Evolutionary conservation across 352 stramenopile genomes (phyloP).

Genomic region (Blastocystis sp.): DNA sequence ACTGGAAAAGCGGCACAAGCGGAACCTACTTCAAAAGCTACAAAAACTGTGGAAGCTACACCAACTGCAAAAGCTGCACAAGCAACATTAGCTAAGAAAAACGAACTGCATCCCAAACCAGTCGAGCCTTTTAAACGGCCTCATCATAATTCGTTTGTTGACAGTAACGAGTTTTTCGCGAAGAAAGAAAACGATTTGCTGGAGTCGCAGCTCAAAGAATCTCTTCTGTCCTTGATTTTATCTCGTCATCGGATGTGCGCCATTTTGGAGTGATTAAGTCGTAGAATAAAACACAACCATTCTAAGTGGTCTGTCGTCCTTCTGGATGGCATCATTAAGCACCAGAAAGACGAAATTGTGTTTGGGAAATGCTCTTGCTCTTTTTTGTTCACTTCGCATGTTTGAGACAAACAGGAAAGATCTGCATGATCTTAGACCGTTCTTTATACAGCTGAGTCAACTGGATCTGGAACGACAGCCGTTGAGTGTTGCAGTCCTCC

Average conservation of each 20-base stretch:
- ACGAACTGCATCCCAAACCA: too few species aligned
- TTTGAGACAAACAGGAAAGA: conserved; percentile 5
- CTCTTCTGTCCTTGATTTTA: neutral
- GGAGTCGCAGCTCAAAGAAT: neutral
- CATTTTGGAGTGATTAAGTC: neutral
- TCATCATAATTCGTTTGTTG: too few species aligned
- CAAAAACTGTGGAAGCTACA: too few species aligned
- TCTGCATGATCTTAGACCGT: neutral
- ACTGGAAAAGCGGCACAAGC: too few species aligned
- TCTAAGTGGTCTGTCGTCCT: neutral
- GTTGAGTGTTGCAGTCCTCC: conserved; percentile 8
- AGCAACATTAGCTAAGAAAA: too few species aligned
- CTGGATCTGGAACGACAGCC: conserved; percentile 10
- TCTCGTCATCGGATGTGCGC: neutral
- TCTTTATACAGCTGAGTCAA: neutral
- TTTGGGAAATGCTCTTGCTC: neutral
- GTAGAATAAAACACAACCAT: neutral
- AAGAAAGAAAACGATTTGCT: neutral
- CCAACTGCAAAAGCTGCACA: too few species aligned
- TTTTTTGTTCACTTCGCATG: neutral
- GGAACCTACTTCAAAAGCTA: too few species aligned
- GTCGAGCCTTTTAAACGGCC: too few species aligned
- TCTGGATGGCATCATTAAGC: neutral
- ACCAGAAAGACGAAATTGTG: neutral
- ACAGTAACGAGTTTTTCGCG: neutral